A percentile compares a stretch with the other conserved stretches of the same genome.
Evolutionary conservation across 2,329 filamentous ascomycete genomes (phyloP).

Genomic region (Gliomastix tumulicola): DNA sequence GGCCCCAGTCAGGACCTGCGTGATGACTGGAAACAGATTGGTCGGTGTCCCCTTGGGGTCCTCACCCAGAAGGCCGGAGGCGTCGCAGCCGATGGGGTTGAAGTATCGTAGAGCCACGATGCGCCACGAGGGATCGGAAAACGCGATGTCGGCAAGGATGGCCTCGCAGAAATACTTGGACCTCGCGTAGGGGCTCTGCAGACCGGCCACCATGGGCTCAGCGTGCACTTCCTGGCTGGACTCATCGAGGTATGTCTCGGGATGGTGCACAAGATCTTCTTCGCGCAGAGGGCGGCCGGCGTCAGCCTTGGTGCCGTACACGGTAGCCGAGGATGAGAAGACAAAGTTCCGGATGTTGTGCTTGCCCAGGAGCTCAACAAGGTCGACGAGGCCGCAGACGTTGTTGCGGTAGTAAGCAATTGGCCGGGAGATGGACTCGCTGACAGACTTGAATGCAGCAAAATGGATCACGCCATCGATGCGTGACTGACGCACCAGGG

Average conservation of each 20-base stretch:
- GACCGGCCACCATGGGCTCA: slow-evolving; percentile 36
- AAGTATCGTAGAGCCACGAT: slow-evolving; percentile 61
- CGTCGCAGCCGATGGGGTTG: slow-evolving; percentile 60
- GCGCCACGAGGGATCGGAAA: slow-evolving; percentile 53
- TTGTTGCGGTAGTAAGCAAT: slow-evolving; percentile 64
- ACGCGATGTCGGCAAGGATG: slow-evolving; percentile 55
- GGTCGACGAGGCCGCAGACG: slow-evolving; percentile 54
- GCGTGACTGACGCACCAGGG: slow-evolving; percentile 25
- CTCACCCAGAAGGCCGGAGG: slow-evolving; percentile 57
- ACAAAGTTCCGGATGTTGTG: slow-evolving; percentile 59
- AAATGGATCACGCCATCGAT: slow-evolving; percentile 64
- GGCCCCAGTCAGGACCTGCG: slow-evolving; percentile 51
- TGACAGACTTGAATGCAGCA: slow-evolving; percentile 60
- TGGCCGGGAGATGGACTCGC: slow-evolving; percentile 53
- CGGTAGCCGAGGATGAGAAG: slow-evolving; percentile 61
- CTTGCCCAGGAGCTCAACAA: slow-evolving; percentile 48
- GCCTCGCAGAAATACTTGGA: slow-evolving; percentile 64
- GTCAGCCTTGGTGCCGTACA: slow-evolving; percentile 52
- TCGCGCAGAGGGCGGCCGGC: slow-evolving; percentile 44
- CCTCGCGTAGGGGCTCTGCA: slow-evolving; percentile 60
- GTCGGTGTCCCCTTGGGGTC: slow-evolving; percentile 54
- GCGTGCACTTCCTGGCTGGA: slow-evolving; percentile 21
- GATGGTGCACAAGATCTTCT: slow-evolving; percentile 46
- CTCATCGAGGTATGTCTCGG: slow-evolving; percentile 33
- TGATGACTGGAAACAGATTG: slow-evolving; percentile 59